phyloP scores from a whole-genome alignment of 225 moss, liverwort and hornwort species.

The Polytrichum formosum region DNA sequence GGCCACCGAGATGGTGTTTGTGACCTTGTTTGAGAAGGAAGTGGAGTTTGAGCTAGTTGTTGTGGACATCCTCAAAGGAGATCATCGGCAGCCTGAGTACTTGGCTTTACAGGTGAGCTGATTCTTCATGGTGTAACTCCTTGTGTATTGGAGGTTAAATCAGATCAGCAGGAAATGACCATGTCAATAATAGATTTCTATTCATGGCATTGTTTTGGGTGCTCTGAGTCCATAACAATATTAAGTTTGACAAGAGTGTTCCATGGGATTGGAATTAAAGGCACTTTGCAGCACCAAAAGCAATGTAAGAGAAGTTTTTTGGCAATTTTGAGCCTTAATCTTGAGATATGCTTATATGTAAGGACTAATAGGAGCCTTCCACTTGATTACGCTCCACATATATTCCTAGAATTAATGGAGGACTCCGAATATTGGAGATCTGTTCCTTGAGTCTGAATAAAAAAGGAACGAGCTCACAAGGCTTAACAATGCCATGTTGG shows the following conservation, averaged over 20 bases:
- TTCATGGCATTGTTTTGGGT: no score
- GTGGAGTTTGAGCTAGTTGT: slow-evolving; percentile 31
- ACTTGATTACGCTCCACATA: no score
- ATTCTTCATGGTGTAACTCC: neutral
- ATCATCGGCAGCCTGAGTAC: slow-evolving; percentile 28
- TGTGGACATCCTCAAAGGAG: slow-evolving; percentile 13
- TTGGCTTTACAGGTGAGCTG: slow-evolving; percentile 24
- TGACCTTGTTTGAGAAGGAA: slow-evolving; percentile 33
- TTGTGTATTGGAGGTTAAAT: neutral
- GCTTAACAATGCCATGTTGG: no score
- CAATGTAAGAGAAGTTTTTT: no score
- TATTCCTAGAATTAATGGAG: no score
- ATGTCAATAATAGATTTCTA: neutral
- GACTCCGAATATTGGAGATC: no score
- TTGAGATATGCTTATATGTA: no score
- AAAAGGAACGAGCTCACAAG: no score
- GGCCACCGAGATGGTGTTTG: slow-evolving; percentile 18
- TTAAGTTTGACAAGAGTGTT: slow-evolving; percentile 3
- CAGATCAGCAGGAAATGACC: neutral
- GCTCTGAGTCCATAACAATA: neutral
- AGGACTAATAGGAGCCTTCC: no score
- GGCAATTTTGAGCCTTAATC: no score
- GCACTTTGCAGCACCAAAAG: no score
- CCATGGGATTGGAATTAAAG: neutral
- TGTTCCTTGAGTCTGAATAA: no score